phyloP scores from a whole-genome alignment of 768 basidiomycete genomes.

The Cystofilobasidium ferigula region DNA sequence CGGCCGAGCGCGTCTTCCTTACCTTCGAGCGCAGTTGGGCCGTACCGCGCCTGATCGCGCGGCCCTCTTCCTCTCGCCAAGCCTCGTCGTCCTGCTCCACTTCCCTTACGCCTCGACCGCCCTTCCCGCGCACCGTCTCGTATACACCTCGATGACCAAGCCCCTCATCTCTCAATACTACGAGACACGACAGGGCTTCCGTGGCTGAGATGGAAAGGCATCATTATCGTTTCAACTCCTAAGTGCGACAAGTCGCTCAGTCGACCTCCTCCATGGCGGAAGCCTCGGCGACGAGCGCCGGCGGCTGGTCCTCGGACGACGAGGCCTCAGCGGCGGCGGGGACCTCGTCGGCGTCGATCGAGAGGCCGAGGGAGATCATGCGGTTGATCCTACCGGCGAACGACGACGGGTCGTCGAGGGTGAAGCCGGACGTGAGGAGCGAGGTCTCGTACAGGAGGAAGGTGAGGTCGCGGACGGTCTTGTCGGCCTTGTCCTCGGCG shows the following conservation, averaged over 20 bases:
- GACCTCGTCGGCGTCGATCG: conserved; percentile 52
- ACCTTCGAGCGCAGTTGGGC: no score
- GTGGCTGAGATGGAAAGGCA: no score
- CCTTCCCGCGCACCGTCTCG: no score
- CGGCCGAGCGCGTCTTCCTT: no score
- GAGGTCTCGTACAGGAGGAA: conserved; percentile 95
- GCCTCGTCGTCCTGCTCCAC: no score
- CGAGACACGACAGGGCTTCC: no score
- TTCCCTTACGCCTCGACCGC: no score
- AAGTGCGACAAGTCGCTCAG: conserved; percentile 29
- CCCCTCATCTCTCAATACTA: no score
- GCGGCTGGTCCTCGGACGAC: conserved; percentile 34
- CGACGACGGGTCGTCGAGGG: conserved; percentile 84
- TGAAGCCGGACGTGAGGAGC: conserved; percentile 55
- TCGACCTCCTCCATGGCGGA: conserved; percentile 94
- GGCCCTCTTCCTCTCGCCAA: no score
- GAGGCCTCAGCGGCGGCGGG: conserved; percentile 44
- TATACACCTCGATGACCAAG: no score
- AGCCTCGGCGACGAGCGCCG: conserved; percentile 41
- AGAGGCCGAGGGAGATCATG: conserved; percentile 67
- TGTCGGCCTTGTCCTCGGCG: conserved; percentile 93
- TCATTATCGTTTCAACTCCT: no score
- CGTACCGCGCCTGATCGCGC: no score
- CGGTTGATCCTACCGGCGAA: conserved; percentile 94
- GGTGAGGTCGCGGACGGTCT: conserved; percentile 92